Evolutionary conservation across 441 rosid species (phyloP).

Genomic region (Pelargonium cotyledonis): DNA sequence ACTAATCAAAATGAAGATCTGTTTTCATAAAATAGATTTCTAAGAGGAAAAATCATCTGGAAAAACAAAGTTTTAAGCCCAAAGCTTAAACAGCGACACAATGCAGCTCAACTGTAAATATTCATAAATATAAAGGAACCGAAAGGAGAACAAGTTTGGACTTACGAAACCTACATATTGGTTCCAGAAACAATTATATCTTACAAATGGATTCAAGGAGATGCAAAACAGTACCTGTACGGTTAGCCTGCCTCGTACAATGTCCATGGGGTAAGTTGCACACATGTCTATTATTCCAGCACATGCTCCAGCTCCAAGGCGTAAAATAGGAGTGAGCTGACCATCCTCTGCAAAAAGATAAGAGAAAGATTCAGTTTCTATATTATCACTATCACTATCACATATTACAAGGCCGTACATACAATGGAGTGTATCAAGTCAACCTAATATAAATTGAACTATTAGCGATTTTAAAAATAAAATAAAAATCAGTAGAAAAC

Average conservation of each 20-base stretch:
- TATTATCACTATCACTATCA: not conserved
- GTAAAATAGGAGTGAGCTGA: conserved; percentile 49
- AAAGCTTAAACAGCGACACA: not conserved
- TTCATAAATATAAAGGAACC: too few species aligned
- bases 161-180: too few species aligned
- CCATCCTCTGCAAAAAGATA: conserved; percentile 39
- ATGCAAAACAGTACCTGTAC: conserved; percentile 36
- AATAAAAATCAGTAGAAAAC: not conserved
- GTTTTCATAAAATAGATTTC: too few species aligned
- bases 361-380: not conserved
- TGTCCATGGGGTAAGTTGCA: conserved; percentile 59
- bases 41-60: too few species aligned
- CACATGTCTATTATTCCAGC: conserved; percentile 69
- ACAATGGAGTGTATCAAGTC: not conserved
- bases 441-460: not conserved
- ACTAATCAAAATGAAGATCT: too few species aligned
- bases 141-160: too few species aligned
- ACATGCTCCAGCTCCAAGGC: conserved; percentile 65
- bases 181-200: too few species aligned
- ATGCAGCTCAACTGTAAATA: not conserved
- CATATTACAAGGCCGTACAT: not conserved
- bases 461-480: too few species aligned
- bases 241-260: conserved; percentile 59
- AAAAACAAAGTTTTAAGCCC: too few species aligned
- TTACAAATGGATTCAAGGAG: not conserved